A percentile compares a stretch with the other conserved stretches of the same genome.
These are phyloP conservation scores for Tothia fuscella DNA, from an alignment of 2,329 filamentous ascomycete species.

Conservation along the genomic window DNA sequence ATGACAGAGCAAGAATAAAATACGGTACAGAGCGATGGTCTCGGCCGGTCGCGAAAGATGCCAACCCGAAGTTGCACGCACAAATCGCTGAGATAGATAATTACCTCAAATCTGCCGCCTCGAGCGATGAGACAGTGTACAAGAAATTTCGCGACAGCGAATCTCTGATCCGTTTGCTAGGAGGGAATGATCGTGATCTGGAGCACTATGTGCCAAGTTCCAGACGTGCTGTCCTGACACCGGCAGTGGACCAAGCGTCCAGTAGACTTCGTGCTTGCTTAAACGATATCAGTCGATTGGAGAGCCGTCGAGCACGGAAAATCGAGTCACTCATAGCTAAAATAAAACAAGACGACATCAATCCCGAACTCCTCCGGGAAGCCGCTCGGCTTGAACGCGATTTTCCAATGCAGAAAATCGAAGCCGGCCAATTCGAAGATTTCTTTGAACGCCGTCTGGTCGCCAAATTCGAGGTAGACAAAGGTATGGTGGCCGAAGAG, in stretches of 20 bases:
- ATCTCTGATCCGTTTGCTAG: conserved; percentile 61
- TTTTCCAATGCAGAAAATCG: conserved; percentile 72
- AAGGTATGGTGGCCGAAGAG: conserved; percentile 59
- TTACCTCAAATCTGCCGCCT: conserved; percentile 64
- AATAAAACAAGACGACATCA: conserved; percentile 77
- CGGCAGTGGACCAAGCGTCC: conserved; percentile 68
- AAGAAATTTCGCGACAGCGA: conserved; percentile 70
- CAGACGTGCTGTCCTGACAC: conserved; percentile 64
- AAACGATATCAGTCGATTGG: conserved; percentile 74
- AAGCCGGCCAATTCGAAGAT: conserved; percentile 80
- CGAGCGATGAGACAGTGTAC: conserved; percentile 57
- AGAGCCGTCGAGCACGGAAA: conserved; percentile 67
- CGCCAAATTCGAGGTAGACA: conserved; percentile 62
- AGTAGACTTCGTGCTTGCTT: conserved; percentile 65
- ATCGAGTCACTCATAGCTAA: conserved; percentile 70
- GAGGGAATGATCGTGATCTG: conserved; percentile 66
- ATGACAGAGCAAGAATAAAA: conserved; percentile 59
- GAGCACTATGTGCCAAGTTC: conserved; percentile 86
- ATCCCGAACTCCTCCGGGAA: conserved; percentile 69
- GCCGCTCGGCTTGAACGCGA: conserved; percentile 74
- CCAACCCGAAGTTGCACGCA: conserved; percentile 60
- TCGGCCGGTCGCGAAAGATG: conserved; percentile 55
- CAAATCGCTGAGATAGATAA: conserved; percentile 70
- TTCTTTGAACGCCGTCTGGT: conserved; percentile 77
- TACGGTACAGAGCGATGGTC: conserved; percentile 83